Percentiles rank a stretch among this genome's conserved stretches.
Evolutionary conservation across 2,329 filamentous ascomycete species (phyloP).

Genomic region (Talaromyces rugulosus): DNA sequence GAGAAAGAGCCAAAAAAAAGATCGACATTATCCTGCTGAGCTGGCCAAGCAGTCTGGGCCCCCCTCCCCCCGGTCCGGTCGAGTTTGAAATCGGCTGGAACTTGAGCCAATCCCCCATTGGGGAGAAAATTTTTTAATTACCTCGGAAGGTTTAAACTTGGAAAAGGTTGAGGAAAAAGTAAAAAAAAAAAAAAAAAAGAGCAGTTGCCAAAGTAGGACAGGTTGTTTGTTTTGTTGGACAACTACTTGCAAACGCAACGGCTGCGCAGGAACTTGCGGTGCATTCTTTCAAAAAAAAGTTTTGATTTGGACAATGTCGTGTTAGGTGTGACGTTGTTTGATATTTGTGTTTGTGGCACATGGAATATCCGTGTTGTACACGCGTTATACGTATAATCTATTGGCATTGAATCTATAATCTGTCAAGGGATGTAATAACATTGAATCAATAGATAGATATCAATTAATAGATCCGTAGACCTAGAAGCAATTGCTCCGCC

Average conservation of each 20-base stretch:
- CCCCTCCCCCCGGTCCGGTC: neutral
- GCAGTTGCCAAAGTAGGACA: no score
- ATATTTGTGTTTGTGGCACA: no score
- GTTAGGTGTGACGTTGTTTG: no score
- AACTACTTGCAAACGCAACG: neutral
- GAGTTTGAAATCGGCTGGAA: neutral
- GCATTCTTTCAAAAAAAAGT: no score
- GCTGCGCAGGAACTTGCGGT: neutral
- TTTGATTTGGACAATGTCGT: no score
- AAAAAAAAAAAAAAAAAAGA: neutral
- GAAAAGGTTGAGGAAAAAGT: neutral
- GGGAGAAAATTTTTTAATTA: no score
- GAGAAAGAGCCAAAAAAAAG: neutral
- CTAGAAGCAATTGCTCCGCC: neutral
- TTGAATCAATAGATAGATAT: neutral
- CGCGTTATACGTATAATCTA: no score
- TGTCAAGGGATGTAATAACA: neutral
- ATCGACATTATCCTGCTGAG: neutral
- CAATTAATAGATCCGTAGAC: no score
- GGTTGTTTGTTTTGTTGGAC: no score
- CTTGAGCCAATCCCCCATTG: no score
- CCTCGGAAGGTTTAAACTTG: neutral
- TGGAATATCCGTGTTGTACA: no score
- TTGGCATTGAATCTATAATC: no score
- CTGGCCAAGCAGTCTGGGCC: neutral